Evolutionary conservation across 2,329 filamentous ascomycete species (phyloP).

Genomic region (Colletotrichum noveboracense): DNA sequence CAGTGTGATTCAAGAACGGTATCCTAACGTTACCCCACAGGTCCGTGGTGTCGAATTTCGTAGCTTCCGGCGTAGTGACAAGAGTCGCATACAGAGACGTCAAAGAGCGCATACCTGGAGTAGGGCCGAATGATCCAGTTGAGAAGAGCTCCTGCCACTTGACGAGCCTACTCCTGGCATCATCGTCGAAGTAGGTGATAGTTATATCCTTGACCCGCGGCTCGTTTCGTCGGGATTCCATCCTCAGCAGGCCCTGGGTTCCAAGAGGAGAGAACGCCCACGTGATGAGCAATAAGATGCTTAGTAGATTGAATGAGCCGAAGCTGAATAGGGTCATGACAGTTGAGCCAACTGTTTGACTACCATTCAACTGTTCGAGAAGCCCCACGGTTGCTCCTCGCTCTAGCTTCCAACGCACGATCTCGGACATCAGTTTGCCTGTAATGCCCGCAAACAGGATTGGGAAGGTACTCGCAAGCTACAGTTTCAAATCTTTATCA

Average conservation of each 20-base stretch:
- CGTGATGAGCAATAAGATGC: too few relatives aligned
- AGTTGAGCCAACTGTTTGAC: conserved; percentile 26
- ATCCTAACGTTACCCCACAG: conserved; percentile 33
- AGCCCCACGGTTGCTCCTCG: conserved; percentile 26
- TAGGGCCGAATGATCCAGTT: too few relatives aligned
- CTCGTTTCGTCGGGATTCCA: too few relatives aligned
- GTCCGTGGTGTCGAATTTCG: conserved; percentile 25
- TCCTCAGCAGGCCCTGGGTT: too few relatives aligned
- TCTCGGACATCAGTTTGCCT: conserved; percentile 28
- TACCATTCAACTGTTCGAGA: conserved; percentile 33
- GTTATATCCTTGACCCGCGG: too few relatives aligned
- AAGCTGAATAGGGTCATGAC: too few relatives aligned
- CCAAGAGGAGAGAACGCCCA: too few relatives aligned
- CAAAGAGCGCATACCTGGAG: neutral
- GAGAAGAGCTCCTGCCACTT: too few relatives aligned
- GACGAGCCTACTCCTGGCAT: too few relatives aligned
- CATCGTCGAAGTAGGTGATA: too few relatives aligned
- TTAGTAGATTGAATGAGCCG: too few relatives aligned
- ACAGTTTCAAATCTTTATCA: neutral
- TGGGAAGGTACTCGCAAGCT: conserved; percentile 29
- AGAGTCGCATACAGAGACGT: conserved; percentile 17
- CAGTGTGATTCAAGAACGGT: conserved; percentile 16
- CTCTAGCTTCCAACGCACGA: conserved; percentile 31
- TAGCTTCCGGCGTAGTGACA: conserved; percentile 23
- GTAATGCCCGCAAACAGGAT: conserved; percentile 32